Evolutionary conservation across 495 filamentous ascomycete genomes (phyloP).

Genomic region (Staphylotrichum longicolle): DNA sequence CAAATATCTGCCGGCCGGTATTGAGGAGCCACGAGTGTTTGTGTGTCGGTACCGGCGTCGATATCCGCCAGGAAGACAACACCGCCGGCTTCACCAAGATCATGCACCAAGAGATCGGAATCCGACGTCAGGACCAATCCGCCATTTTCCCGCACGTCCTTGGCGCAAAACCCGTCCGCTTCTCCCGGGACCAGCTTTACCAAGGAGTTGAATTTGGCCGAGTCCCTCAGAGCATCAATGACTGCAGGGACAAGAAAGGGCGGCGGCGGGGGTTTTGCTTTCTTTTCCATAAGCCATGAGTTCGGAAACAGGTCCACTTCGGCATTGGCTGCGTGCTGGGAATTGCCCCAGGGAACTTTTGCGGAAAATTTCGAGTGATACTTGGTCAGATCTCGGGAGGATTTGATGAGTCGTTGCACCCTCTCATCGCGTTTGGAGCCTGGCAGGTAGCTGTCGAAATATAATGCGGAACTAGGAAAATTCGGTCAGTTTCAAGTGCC

Average conservation of each 20-base stretch:
- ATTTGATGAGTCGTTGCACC: slow-evolving; percentile 28
- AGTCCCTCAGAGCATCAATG: slow-evolving; percentile 56
- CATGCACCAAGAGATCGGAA: slow-evolving; percentile 70
- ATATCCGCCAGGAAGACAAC: slow-evolving; percentile 61
- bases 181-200: slow-evolving; percentile 64
- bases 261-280: slow-evolving; percentile 48
- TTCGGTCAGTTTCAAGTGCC: slow-evolving; percentile 11
- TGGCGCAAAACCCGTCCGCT: slow-evolving; percentile 67
- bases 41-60: slow-evolving; percentile 19
- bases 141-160: slow-evolving; percentile 48
- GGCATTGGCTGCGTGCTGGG: slow-evolving; percentile 1
- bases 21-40: slow-evolving; percentile 36
- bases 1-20: slow-evolving; percentile 41
- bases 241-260: slow-evolving; percentile 67
- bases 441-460: slow-evolving; percentile 77
- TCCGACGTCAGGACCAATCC: slow-evolving; percentile 63
- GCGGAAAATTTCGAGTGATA: slow-evolving; percentile 24
- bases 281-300: slow-evolving; percentile 13
- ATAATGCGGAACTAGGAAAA: slow-evolving; percentile 55
- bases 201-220: slow-evolving; percentile 45
- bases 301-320: slow-evolving; percentile 24
- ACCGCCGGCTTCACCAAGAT: slow-evolving; percentile 55
- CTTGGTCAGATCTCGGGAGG: slow-evolving; percentile 25
- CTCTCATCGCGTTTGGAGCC: slow-evolving; percentile 31
- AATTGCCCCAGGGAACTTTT: slow-evolving; percentile 21